These are phyloP conservation scores for Aureobasidium sp. DNA, from an alignment of 2,329 filamentous ascomycete species.

Conservation along the genomic window DNA sequence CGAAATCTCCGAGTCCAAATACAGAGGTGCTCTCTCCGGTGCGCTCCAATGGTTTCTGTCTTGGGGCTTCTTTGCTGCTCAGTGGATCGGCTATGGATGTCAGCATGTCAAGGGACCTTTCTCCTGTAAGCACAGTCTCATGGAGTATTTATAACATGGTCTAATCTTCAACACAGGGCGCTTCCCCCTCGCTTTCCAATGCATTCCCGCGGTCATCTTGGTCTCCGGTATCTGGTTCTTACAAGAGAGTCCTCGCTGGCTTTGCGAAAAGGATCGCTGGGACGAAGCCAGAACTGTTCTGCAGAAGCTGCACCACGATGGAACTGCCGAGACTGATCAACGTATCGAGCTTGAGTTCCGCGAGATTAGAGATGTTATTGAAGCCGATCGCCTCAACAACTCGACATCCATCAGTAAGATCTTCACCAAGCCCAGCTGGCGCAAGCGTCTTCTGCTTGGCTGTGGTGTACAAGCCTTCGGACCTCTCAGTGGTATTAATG, in stretches of 20 bases:
- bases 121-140: background rate
- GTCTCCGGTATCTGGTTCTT: conserved; percentile 37
- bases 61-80: conserved; percentile 43
- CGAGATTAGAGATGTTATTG: conserved; percentile 69
- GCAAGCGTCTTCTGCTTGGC: conserved; percentile 34
- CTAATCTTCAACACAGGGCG: conserved; percentile 18
- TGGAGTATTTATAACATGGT: too few species aligned
- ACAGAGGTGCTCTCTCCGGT: conserved; percentile 36
- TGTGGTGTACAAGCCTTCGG: conserved; percentile 25
- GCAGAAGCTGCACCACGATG: conserved; percentile 60
- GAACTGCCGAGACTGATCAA: conserved; percentile 28
- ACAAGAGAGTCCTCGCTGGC: conserved; percentile 28
- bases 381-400: conserved; percentile 62
- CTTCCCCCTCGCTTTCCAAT: conserved; percentile 44
- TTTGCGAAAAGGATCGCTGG: conserved; percentile 32
- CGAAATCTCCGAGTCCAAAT: conserved; percentile 38
- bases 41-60: conserved; percentile 40
- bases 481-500: conserved; percentile 25
- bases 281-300: conserved; percentile 31
- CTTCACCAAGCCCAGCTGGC: conserved; percentile 65
- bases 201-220: conserved; percentile 42
- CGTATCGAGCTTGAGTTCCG: conserved; percentile 62
- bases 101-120: conserved; percentile 29
- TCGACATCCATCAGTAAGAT: conserved; percentile 62
- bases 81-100: conserved; percentile 44